These are phyloP conservation scores for Aureobasidium melanogenum DNA, from an alignment of 2,329 filamentous ascomycete genomes.

Conservation along the genomic window DNA sequence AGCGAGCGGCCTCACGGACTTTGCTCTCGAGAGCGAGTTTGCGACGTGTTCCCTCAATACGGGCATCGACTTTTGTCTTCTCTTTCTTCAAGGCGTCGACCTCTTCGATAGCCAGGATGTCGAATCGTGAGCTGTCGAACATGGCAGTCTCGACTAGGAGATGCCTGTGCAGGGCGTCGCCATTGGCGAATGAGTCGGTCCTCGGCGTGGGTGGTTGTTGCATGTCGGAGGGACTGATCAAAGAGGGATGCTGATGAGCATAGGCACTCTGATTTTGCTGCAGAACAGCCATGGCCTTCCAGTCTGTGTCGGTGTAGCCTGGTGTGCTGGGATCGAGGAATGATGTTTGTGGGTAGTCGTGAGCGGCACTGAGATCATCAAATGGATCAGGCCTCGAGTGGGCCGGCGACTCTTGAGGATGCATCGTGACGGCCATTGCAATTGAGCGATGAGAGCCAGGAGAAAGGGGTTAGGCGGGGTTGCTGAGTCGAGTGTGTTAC, in stretches of 20 bases:
- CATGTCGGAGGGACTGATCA: neutral
- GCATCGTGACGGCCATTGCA: neutral
- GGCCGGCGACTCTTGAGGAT: neutral
- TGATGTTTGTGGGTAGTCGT: neutral
- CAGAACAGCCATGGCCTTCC: slow-evolving; percentile 9
- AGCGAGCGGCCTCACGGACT: slow-evolving; percentile 84
- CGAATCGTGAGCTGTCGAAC: slow-evolving; percentile 74
- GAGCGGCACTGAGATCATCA: neutral
- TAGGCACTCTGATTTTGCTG: neutral
- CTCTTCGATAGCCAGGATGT: slow-evolving; percentile 83
- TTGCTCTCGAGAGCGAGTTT: slow-evolving; percentile 87
- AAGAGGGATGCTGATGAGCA: neutral
- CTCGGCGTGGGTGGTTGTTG: slow-evolving; percentile 1
- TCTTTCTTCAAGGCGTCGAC: slow-evolving; percentile 89
- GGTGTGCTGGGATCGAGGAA: slow-evolving; percentile 11
- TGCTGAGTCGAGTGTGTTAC: neutral
- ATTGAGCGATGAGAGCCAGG: neutral
- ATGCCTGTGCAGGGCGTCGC: slow-evolving; percentile 68
- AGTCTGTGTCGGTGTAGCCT: slow-evolving; percentile 6
- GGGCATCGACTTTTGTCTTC: slow-evolving; percentile 58
- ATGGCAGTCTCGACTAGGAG: slow-evolving; percentile 89
- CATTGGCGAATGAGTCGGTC: slow-evolving; percentile 11
- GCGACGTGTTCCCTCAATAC: slow-evolving; percentile 72
- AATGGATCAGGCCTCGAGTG: slow-evolving; percentile 1
- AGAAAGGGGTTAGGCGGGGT: slow-evolving; percentile 3